A percentile compares a stretch with the other conserved stretches of the same genome.
Conservation (phyloP, 2,329 filamentous ascomycete genomes). For the Trichophaea hybrida region DNA sequence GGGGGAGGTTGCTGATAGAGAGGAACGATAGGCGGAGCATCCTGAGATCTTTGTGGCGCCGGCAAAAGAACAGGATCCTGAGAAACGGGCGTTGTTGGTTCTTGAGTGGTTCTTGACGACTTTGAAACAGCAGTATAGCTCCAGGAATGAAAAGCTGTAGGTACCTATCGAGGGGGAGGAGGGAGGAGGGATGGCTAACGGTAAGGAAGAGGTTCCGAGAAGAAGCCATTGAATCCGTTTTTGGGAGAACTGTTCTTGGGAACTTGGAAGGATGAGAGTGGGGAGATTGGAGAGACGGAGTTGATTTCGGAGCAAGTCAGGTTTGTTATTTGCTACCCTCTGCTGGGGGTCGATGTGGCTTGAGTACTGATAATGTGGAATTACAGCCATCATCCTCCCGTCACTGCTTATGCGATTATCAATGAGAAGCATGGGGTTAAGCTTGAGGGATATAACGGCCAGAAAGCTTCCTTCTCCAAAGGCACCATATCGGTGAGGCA, state of each 20-base stretch:
- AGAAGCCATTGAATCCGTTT: constrained; percentile 96
- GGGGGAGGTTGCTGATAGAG: neutral
- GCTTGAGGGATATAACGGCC: constrained; percentile 81
- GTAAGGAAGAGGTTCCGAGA: constrained; percentile 42
- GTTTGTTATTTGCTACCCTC: constrained; percentile 30
- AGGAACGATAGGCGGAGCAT: constrained; percentile 43
- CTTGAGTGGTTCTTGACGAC: constrained; percentile 93
- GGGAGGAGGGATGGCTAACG: constrained; percentile 6
- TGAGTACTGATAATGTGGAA: constrained; percentile 31
- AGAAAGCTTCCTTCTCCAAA: constrained; percentile 85
- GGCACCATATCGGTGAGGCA: constrained; percentile 85
- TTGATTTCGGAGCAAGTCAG: constrained; percentile 90
- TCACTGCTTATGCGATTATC: constrained; percentile 84
- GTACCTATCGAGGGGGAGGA: neutral
- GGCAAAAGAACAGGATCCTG: constrained; percentile 60
- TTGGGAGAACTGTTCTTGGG: constrained; percentile 88
- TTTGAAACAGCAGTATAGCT: constrained; percentile 66
- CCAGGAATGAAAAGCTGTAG: constrained; percentile 27
- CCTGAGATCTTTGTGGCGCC: constrained; percentile 68
- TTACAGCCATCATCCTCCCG: constrained; percentile 71
- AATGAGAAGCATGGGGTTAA: constrained; percentile 70
- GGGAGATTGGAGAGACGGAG: constrained; percentile 59
- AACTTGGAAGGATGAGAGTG: constrained; percentile 56
- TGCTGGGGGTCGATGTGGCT: neutral
- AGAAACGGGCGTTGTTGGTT: constrained; percentile 73